Evolutionary conservation across 2,329 filamentous ascomycete genomes (phyloP), one percentile per base, ranked within the genome.

Genomic region (Penicillium sp.): DNA sequence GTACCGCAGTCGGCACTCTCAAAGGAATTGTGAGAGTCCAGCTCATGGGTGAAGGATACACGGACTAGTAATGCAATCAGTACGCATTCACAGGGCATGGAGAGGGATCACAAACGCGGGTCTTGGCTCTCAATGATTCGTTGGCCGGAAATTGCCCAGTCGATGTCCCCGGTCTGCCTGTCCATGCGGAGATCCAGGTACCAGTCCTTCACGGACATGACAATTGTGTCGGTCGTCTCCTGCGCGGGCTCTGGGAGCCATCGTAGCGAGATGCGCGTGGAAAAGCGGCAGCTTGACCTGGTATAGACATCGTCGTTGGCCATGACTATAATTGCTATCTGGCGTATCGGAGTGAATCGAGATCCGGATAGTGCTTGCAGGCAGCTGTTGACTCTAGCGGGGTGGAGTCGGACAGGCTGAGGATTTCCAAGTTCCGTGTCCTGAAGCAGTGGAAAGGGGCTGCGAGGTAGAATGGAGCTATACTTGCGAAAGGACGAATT

Each of bases 111-210:
- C 62, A 21, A 53, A 69, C 68, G 46, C 3, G 66, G 61, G 26
- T 64, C 57, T 20, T 53, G 35, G 11, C 55, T 57, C 39, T 70
- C 56, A 5, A 69, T 56, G 2, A 70, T 43, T 29, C 66, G 53
- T 41, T 68, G 59, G 6, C 69, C 69, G 1, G 69, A 68, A 41
- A 71, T 65, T 1, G 64, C 68, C 69, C 69, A 72, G 47, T 71
- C 68, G 21, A 71, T 63, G 2, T 45, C 49, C 2, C 51, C 47
- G 0, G 67, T 56, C 4, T 42, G 16, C 40, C 64, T 66, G 28
- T 65, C 58, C 11, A 72, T 60, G 9, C 69, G 64, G 1, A 72
- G 51, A 48, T 72, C 69, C 4, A 71, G 59, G 37, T 68, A 72
- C 59, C 67, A 72, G 32, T 60, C 62, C 7, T 62, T 62, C 0